Evolutionary conservation across 352 stramenopile genomes (phyloP).

Genomic region (Globisporangium abappressorium): DNA sequence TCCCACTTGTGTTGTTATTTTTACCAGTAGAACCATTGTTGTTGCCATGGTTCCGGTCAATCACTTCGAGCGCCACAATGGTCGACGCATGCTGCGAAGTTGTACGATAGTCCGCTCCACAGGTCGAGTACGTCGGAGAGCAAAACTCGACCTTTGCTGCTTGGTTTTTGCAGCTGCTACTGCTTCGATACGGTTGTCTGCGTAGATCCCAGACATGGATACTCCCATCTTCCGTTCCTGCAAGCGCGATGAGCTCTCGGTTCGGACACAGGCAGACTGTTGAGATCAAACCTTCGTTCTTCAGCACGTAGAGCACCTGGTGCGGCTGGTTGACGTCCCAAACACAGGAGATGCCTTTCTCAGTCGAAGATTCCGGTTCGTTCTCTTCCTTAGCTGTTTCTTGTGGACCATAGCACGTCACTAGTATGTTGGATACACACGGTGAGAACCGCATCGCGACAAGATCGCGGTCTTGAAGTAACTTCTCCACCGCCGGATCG

Average conservation of each 20-base stretch:
- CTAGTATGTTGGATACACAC: constrained; percentile 43
- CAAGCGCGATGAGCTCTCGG: constrained; percentile 51
- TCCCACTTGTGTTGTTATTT: constrained; percentile 17
- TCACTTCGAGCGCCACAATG: constrained; percentile 44
- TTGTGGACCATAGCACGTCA: constrained; percentile 35
- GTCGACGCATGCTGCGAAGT: constrained; percentile 37
- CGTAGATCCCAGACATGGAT: constrained; percentile 72
- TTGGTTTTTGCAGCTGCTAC: not conserved
- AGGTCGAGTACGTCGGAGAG: constrained; percentile 59
- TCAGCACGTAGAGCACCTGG: constrained; percentile 39
- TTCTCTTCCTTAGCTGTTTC: constrained; percentile 5
- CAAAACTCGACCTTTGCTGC: constrained; percentile 21
- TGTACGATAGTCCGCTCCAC: constrained; percentile 40
- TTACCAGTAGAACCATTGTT: not conserved
- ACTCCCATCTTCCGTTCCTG: constrained; percentile 57
- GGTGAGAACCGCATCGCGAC: constrained; percentile 46
- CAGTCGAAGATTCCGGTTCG: constrained; percentile 15
- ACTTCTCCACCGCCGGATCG: constrained; percentile 25
- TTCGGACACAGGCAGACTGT: constrained; percentile 40
- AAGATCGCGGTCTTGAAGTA: constrained; percentile 33
- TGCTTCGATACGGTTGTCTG: constrained; percentile 12
- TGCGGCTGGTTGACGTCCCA: constrained; percentile 65
- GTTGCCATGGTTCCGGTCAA: constrained; percentile 17
- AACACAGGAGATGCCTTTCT: constrained; percentile 57
- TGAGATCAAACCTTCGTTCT: constrained; percentile 44